These are phyloP conservation scores for Corylus americana DNA, from an alignment of 306 rosid genomes.

Conservation along the genomic window DNA sequence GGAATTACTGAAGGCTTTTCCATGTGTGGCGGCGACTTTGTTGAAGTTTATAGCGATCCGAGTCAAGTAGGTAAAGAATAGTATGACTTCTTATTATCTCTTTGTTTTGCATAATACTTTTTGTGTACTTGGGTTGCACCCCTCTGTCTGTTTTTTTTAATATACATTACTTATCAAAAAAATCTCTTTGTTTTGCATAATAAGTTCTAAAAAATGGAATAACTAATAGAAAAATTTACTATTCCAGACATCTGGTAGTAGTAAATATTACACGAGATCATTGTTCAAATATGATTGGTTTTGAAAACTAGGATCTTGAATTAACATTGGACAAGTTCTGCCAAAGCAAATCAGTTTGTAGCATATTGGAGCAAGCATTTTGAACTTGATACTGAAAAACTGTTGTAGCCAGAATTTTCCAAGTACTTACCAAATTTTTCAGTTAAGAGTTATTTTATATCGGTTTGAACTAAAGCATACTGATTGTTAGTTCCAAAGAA, in stretches of 20 bases:
- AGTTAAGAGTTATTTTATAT: too few relatives aligned
- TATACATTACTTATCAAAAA: too few relatives aligned
- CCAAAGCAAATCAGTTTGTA: not conserved
- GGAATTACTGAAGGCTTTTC: slow-evolving; percentile 98
- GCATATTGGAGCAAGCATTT: not conserved
- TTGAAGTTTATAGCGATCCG: slow-evolving; percentile 85
- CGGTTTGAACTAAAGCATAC: too few relatives aligned
- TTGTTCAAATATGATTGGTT: not conserved
- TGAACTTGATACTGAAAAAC: not conserved
- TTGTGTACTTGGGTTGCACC: too few relatives aligned
- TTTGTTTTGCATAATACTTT: not conserved
- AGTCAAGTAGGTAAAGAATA: slow-evolving; percentile 67
- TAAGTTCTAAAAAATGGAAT: not conserved
- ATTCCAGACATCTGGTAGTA: not conserved
- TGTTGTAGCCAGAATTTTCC: too few relatives aligned
- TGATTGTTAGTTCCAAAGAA: too few relatives aligned
- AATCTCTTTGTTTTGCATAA: not conserved
- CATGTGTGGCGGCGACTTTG: slow-evolving; percentile 98
- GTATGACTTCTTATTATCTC: not conserved
- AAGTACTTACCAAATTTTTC: too few relatives aligned
- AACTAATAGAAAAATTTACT: not conserved
- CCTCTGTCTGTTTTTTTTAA: too few relatives aligned
- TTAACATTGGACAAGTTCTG: not conserved
- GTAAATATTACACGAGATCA: not conserved
- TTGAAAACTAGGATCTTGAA: not conserved